A percentile compares a stretch with the other conserved stretches of the same genome.
Evolutionary conservation across 2,329 filamentous ascomycete species (phyloP).

Genomic region (Ilyonectria robusta): DNA sequence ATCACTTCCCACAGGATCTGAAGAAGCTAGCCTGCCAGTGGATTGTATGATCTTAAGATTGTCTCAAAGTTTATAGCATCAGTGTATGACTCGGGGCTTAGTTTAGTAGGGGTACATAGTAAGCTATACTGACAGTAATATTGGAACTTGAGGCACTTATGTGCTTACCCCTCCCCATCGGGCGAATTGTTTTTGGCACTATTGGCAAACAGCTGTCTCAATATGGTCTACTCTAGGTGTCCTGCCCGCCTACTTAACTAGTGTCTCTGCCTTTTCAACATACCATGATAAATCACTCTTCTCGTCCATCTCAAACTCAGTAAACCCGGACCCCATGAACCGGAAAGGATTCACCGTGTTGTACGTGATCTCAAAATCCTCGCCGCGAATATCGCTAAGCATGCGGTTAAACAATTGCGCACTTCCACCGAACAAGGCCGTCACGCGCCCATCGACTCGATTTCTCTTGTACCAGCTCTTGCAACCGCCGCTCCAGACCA

Average conservation of each 20-base stretch:
- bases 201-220: too few relatives aligned
- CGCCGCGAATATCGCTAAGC: slow-evolving; percentile 39
- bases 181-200: too few relatives aligned
- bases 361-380: slow-evolving; percentile 41
- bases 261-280: slow-evolving; percentile 40
- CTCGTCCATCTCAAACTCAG: slow-evolving; percentile 42
- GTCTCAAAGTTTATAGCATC: background rate
- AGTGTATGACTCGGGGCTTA: background rate
- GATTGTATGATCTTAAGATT: slow-evolving; percentile 1
- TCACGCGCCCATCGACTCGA: slow-evolving; percentile 36
- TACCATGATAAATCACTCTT: slow-evolving; percentile 42
- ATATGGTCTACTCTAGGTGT: background rate
- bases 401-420: slow-evolving; percentile 42
- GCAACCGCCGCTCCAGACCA: slow-evolving; percentile 42
- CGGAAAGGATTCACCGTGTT: slow-evolving; percentile 40
- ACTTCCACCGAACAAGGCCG: slow-evolving; percentile 41
- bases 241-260: slow-evolving; percentile 11
- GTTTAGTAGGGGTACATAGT: too few relatives aligned
- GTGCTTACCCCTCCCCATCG: too few relatives aligned
- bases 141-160: too few relatives aligned
- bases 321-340: slow-evolving; percentile 43
- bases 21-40: slow-evolving; percentile 33
- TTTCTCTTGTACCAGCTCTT: slow-evolving; percentile 42
- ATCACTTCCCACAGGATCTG: slow-evolving; percentile 27
- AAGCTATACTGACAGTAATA: too few relatives aligned